These are phyloP conservation scores for Adenanthera pavonina DNA, from an alignment of 306 rosid species.

Conservation along the genomic window DNA sequence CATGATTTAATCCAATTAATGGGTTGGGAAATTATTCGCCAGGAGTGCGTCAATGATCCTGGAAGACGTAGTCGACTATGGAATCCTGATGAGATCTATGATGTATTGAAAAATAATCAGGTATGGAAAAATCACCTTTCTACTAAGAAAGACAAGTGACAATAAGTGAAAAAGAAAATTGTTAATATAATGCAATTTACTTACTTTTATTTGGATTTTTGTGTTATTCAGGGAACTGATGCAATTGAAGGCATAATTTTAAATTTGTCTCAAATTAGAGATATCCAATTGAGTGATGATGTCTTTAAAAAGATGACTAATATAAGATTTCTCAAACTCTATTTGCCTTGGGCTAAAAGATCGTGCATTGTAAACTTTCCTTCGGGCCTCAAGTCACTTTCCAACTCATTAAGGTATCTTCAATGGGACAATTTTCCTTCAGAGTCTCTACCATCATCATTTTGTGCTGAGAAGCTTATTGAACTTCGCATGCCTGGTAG, in stretches of 20 bases:
- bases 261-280: constrained; percentile 8
- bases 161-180: background rate
- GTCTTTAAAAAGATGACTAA: constrained; percentile 31
- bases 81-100: background rate
- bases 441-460: constrained; percentile 24
- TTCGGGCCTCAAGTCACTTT: background rate
- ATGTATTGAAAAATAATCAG: background rate
- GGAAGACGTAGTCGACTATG: background rate
- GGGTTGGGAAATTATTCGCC: constrained; percentile 20
- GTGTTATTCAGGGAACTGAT: constrained; percentile 9
- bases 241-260: constrained; percentile 30
- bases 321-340: constrained; percentile 23
- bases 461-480: constrained; percentile 14
- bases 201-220: background rate
- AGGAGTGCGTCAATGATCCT: background rate
- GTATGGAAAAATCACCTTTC: background rate
- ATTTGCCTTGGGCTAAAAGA: background rate
- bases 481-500: constrained; percentile 23
- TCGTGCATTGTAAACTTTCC: constrained; percentile 1
- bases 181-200: background rate
- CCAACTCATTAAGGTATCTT: constrained; percentile 36
- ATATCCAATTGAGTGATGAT: background rate
- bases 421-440: constrained; percentile 37
- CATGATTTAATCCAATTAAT: constrained; percentile 39
- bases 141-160: too few species aligned